Evolutionary conservation across 345 rosid genomes (phyloP).

Genomic region (Eucalyptus caleyi): DNA sequence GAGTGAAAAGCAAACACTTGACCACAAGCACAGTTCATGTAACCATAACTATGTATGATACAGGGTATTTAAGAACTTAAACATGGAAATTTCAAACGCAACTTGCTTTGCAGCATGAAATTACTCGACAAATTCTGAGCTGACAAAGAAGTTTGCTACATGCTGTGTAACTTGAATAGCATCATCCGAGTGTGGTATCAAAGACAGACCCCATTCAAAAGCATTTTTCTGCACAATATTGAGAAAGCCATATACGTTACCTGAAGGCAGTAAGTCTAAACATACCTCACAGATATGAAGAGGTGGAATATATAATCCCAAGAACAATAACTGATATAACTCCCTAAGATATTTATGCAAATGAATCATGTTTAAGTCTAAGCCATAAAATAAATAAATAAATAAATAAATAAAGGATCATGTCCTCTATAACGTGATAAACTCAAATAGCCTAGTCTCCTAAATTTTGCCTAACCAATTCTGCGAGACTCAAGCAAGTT

Average conservation of each 20-base stretch:
- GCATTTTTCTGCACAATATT: conserved; percentile 68
- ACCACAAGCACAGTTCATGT: not conserved
- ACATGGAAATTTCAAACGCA: not conserved
- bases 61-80: not conserved
- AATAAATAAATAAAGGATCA: no score
- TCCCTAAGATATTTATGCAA: not conserved
- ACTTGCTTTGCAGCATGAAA: not conserved
- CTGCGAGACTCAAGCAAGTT: not conserved
- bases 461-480: not conserved
- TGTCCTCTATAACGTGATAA: no score
- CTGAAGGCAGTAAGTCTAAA: not conserved
- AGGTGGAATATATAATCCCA: not conserved
- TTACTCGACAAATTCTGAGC: conserved; percentile 23
- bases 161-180: conserved; percentile 87
- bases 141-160: conserved; percentile 60
- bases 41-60: fast-evolving
- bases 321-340: not conserved
- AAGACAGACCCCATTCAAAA: conserved; percentile 75
- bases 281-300: not conserved
- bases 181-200: conserved; percentile 83
- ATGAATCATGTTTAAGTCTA: not conserved
- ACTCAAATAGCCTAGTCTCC: not conserved
- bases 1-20: not conserved
- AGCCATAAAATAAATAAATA: not conserved
- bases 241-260: not conserved